phyloP scores from a whole-genome alignment of 768 basidiomycete genomes.

The Termitomyces sp. region DNA sequence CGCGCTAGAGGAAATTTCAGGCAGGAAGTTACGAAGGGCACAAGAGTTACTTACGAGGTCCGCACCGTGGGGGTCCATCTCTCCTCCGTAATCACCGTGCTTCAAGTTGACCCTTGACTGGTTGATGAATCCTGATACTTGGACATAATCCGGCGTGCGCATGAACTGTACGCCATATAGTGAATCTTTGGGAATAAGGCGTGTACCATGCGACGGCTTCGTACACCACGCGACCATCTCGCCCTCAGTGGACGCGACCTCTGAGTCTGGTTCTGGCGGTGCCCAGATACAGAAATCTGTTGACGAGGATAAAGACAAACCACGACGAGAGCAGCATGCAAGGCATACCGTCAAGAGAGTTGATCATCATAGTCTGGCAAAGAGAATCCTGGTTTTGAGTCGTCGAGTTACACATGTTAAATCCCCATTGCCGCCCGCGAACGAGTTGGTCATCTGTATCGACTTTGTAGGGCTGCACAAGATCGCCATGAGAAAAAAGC shows the following conservation, averaged over 20 bases:
- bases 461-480: slow-evolving; percentile 22
- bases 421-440: slow-evolving; percentile 52
- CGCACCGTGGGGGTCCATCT: slow-evolving; percentile 73
- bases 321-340: slow-evolving; percentile 3
- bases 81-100: slow-evolving; percentile 60
- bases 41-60: slow-evolving; percentile 31
- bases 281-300: slow-evolving; percentile 72
- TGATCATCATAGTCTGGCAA: slow-evolving; percentile 51
- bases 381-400: slow-evolving; percentile 43
- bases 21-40: neutral
- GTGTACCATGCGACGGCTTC: slow-evolving; percentile 64
- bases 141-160: slow-evolving; percentile 51
- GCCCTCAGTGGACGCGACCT: slow-evolving; percentile 63
- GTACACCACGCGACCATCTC: slow-evolving; percentile 75
- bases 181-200: slow-evolving; percentile 64
- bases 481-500: neutral
- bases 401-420: slow-evolving; percentile 57
- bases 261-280: slow-evolving; percentile 40
- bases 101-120: slow-evolving; percentile 53
- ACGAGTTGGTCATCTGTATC: slow-evolving; percentile 21
- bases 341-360: slow-evolving; percentile 41
- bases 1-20: slow-evolving; percentile 8
- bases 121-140: slow-evolving; percentile 59
- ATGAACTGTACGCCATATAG: slow-evolving; percentile 62
- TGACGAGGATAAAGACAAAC: neutral